Conservation (phyloP, 2,329 filamentous ascomycete genomes). For the Pseudogymnoascus sp. region DNA sequence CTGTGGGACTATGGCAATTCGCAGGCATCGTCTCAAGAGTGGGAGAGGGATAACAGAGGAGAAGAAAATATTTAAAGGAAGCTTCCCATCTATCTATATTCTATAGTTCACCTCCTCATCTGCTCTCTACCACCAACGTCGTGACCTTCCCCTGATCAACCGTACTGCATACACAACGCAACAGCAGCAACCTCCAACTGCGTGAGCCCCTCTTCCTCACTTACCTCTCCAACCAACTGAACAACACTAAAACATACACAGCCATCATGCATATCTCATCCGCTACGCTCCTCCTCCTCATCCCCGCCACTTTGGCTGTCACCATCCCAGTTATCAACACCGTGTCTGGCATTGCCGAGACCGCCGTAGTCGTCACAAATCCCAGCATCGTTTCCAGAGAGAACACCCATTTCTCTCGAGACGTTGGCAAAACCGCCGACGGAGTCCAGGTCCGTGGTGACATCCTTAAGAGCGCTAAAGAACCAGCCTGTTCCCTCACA, state of each 20-base stretch:
- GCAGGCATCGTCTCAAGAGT: neutral
- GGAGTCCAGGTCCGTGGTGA: too few relatives aligned
- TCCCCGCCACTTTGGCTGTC: neutral
- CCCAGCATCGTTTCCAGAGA: neutral
- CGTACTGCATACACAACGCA: neutral
- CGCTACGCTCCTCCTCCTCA: neutral
- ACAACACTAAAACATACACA: neutral
- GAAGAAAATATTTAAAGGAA: neutral
- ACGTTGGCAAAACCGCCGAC: neutral
- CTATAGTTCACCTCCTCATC: neutral
- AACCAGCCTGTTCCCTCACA: too few relatives aligned
- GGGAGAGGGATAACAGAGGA: neutral
- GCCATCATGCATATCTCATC: neutral
- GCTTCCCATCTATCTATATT: neutral
- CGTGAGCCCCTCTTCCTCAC: neutral
- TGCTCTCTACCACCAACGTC: neutral
- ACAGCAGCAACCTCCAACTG: neutral
- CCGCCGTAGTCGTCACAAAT: neutral
- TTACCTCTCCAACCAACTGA: neutral
- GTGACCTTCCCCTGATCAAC: neutral
- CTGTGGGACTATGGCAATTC: too few relatives aligned
- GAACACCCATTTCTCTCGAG: neutral
- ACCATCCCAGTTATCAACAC: neutral
- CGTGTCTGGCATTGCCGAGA: neutral
- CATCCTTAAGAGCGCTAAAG: too few relatives aligned